A percentile compares a stretch with the other conserved stretches of the same genome.
Evolutionary conservation across 805 yeast genomes (phyloP).

Genomic region (Hanseniaspora vineae): DNA sequence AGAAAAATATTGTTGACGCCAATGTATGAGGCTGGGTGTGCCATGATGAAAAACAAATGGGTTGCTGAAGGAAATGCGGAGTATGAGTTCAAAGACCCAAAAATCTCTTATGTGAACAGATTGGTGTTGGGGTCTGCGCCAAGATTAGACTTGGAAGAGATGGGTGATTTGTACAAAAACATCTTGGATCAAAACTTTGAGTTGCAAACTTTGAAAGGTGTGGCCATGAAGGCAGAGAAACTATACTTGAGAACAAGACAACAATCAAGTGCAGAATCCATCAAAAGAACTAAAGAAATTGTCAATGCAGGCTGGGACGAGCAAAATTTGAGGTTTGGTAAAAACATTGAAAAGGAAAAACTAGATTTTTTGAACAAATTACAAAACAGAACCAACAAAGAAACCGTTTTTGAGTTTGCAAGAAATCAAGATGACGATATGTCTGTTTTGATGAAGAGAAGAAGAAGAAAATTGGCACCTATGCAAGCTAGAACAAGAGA

Average conservation of each 20-base stretch:
- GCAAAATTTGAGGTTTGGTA: constrained; percentile 68
- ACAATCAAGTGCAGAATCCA: constrained; percentile 77
- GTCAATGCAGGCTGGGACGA: constrained; percentile 76
- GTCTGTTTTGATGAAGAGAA: constrained; percentile 69
- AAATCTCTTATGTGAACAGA: constrained; percentile 56
- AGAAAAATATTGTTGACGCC: constrained; percentile 60
- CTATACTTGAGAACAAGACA: constrained; percentile 75
- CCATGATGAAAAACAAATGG: constrained; percentile 35
- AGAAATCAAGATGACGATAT: constrained; percentile 53
- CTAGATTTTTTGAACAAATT: constrained; percentile 58
- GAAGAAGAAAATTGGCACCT: constrained; percentile 82
- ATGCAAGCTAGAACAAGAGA: constrained; percentile 70
- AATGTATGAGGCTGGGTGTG: constrained; percentile 52
- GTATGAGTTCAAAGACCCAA: constrained; percentile 35
- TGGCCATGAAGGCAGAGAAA: constrained; percentile 78
- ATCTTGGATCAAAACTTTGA: constrained; percentile 56
- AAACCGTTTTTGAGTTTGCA: constrained; percentile 88
- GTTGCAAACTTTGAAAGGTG: constrained; percentile 47
- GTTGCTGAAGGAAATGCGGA: constrained; percentile 27
- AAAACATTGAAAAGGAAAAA: constrained; percentile 62
- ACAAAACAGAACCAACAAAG: constrained; percentile 57
- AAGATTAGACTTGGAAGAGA: constrained; percentile 51
- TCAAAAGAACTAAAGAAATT: constrained; percentile 73
- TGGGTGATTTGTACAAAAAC: constrained; percentile 58
- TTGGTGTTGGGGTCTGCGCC: constrained; percentile 79